Conservation (phyloP, 495 filamentous ascomycete genomes). For the Talaromyces proteolyticus region DNA sequence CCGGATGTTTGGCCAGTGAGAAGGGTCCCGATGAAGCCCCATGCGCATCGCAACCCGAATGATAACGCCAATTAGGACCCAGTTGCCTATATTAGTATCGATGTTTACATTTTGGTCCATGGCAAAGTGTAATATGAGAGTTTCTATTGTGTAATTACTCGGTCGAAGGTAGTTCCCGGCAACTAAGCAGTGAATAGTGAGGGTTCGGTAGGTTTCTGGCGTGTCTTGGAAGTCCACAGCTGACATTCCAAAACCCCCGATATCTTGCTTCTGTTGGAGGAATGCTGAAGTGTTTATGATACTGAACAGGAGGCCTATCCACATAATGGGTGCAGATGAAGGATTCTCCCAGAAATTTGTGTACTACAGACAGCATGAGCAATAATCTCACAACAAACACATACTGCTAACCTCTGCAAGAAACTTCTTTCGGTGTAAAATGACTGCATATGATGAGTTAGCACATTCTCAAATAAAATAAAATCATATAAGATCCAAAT, state of each 20-base stretch:
- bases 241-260: slow-evolving; percentile 61
- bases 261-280: slow-evolving; percentile 6
- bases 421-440: slow-evolving; percentile 82
- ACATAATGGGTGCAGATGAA: slow-evolving; percentile 69
- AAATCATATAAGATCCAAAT: background rate
- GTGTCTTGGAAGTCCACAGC: slow-evolving; percentile 70
- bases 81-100: slow-evolving; percentile 75
- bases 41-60: slow-evolving; percentile 29
- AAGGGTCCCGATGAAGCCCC: slow-evolving; percentile 18
- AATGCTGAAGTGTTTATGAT: slow-evolving; percentile 54
- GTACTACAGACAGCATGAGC: slow-evolving; percentile 41
- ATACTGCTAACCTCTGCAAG: slow-evolving; percentile 50
- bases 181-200: slow-evolving; percentile 81
- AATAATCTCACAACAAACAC: background rate
- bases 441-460: slow-evolving; percentile 50
- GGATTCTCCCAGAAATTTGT: slow-evolving; percentile 86
- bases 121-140: slow-evolving; percentile 76
- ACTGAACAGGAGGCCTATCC: slow-evolving; percentile 83
- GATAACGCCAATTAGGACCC: slow-evolving; percentile 76
- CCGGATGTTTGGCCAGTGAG: slow-evolving; percentile 13
- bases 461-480: background rate
- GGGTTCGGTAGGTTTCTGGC: slow-evolving; percentile 69
- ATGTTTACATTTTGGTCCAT: slow-evolving; percentile 71
- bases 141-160: slow-evolving; percentile 76
- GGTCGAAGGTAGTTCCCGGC: slow-evolving; percentile 87